Percentiles rank a stretch among this genome's conserved stretches.
Conservation (phyloP, 306 rosid genomes). For the Sicyos baderoa region DNA sequence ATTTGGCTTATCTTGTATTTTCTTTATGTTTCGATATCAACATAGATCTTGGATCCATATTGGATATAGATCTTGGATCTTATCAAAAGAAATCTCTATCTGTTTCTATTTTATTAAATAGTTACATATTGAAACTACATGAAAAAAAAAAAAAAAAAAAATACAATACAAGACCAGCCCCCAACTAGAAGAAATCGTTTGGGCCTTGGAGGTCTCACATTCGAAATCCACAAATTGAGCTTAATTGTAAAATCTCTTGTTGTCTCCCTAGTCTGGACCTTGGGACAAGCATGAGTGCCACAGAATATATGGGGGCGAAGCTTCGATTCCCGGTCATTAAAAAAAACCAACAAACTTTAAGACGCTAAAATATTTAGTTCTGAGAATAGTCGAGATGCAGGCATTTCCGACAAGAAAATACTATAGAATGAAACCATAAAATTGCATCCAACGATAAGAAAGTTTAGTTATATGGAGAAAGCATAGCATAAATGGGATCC, state of each 20-base stretch:
- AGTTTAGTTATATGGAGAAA: background rate
- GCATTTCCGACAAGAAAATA: background rate
- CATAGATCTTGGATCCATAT: no score
- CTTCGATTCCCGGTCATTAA: background rate
- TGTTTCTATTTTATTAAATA: background rate
- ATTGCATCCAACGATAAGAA: background rate
- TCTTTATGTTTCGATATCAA: no score
- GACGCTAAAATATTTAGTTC: background rate
- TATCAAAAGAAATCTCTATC: background rate
- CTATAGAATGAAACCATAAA: background rate
- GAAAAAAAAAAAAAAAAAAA: no score
- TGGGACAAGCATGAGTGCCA: no score
- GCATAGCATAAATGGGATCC: slow-evolving; percentile 6
- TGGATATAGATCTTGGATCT: no score
- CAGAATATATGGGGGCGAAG: no score
- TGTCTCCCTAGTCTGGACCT: no score
- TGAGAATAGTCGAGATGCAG: background rate
- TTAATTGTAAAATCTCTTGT: no score
- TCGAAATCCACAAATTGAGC: no score
- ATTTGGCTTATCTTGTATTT: no score
- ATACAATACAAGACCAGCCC: no score
- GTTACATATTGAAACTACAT: background rate
- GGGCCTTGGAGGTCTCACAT: no score
- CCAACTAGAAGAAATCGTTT: background rate
- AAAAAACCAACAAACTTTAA: background rate